Evolutionary conservation across 2,329 filamentous ascomycete species (phyloP), one percentile per base, ranked within the genome.

Genomic region (Aspergillus hiratsukae): DNA sequence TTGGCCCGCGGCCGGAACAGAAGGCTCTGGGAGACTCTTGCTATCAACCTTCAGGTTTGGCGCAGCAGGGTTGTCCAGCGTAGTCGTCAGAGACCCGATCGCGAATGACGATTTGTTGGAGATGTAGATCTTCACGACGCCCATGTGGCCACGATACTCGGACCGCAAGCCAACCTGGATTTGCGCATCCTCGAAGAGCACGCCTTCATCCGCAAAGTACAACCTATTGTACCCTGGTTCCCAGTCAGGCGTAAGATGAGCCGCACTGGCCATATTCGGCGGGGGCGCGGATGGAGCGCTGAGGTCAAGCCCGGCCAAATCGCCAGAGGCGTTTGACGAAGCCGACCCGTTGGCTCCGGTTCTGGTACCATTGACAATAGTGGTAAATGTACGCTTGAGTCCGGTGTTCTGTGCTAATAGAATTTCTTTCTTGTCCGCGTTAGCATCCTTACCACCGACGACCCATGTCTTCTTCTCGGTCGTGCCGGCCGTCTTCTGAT

Each of bases 381-480:
- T 77, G 25, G 80, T 96, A 69, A 97, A 96, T 1, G 90, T 88
- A 64, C 93, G 87, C 78, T 93, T 96, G 55, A 97, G 81, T 11
- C 89, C 89, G 10, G 87, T 87, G 59, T 88, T 88, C 73, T 94
- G 90, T 29, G 87, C 87, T 75, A 97, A 83, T 61, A 84, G 85
- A 58, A 96, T 84, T 71, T 96, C 92, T 55, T 86, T 83, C 48
- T 86, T 80, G 68, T 96, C 91, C 1, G 85, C 80, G 70, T 97
- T 97, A 56, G 92, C 93, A 70, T 95, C 91, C 76, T 96, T 97
- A 58, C 91, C 93, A 60, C 93, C 93, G n/a, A 97, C 90, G 27
- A 97, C 87, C 94, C 94, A 99, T 1, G 94, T 97, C 59, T 93
- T 85, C 77, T 95, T 95, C 73, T 99, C 94, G 70, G 90, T 96